phyloP scores from a whole-genome alignment of 2,329 filamentous ascomycete species.

The Fusarium dimerum region DNA sequence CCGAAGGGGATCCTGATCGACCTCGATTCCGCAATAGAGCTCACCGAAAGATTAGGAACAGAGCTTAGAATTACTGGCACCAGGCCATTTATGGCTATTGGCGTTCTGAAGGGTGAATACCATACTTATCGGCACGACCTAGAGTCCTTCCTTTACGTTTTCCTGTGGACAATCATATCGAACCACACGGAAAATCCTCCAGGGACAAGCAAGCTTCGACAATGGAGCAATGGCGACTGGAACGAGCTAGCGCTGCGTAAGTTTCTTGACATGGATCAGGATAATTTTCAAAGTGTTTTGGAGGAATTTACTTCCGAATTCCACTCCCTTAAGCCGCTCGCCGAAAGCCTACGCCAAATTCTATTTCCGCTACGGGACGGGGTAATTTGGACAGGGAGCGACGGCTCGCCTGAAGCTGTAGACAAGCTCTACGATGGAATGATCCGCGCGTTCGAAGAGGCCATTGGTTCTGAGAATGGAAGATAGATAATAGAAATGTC shows the following conservation, averaged over 20 bases:
- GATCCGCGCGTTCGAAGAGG: slow-evolving; percentile 14
- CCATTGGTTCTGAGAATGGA: slow-evolving; percentile 10
- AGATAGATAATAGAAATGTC: slow-evolving; percentile 8
- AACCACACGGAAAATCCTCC: no score
- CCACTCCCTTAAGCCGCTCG: slow-evolving; percentile 15
- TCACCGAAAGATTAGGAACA: slow-evolving; percentile 2
- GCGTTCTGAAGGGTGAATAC: slow-evolving; percentile 3
- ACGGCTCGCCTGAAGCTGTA: slow-evolving; percentile 13
- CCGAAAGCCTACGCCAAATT: slow-evolving; percentile 16
- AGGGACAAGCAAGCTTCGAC: no score
- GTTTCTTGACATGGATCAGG: no score
- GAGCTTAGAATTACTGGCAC: slow-evolving; percentile 18
- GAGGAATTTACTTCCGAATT: slow-evolving; percentile 20
- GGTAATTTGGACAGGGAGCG: slow-evolving; percentile 15
- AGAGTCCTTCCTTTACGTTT: slow-evolving; percentile 31
- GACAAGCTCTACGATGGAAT: slow-evolving; percentile 20
- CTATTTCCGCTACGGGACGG: slow-evolving; percentile 17
- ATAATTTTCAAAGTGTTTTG: slow-evolving; percentile 15
- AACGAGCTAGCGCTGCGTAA: no score
- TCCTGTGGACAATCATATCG: slow-evolving; percentile 18
- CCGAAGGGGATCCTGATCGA: no score
- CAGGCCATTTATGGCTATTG: slow-evolving; percentile 30
- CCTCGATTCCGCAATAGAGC: no score
- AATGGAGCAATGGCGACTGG: no score
- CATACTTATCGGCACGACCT: slow-evolving; percentile 30